Evolutionary conservation across 345 rosid genomes (phyloP), one percentile per base, ranked within the genome.

Genomic region (Rhodamnia rubescens): DNA sequence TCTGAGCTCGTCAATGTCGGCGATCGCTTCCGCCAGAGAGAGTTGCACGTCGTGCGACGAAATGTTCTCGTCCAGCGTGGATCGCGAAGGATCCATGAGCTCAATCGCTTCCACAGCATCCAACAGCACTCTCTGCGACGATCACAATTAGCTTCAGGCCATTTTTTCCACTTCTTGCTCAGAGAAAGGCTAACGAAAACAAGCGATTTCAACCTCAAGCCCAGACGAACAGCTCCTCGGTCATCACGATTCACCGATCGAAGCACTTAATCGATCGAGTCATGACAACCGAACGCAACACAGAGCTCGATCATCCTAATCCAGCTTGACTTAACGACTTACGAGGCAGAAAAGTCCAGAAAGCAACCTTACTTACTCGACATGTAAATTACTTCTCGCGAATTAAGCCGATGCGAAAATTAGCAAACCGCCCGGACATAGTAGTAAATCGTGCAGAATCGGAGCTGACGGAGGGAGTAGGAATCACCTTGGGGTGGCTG

Each of bases 71-170:
- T 81, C 57, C 84, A 93, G 85, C n/a, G 95, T 93, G 81, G 94
- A 92, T 27, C 95, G 93, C 18, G 90, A 88, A 20, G 91, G 94
- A 89, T 91, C 90, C 32, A 89, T 86, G 84, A 93, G 90, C 49
- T 87, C 90, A 15, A 92, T 29, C 32, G 87, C 11, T 32, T 86
- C 84, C 74, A 91, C 53, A 42, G 92, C 93, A 14, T 92, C 91
- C 21, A 20, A 53, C 52, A 91, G 20, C 64, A 29, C 89, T 82
- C 87, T 88, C 94, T 93, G 87, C 27, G 40, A 36, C n/a, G 47
- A 36, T 64, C 0, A 64, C 22, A 15, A 64, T 15, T 29, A 15
- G 75, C 0, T 64, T 36, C 75, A 29, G 75, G 75, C 22, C 0
- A 29, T 64, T 29, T 15, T 15, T 64, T 64, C 42, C 75, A 29